Percentiles rank a stretch among this genome's conserved stretches.
Conservation (phyloP, 768 basidiomycete species). For the Tulasnella sp. region DNA sequence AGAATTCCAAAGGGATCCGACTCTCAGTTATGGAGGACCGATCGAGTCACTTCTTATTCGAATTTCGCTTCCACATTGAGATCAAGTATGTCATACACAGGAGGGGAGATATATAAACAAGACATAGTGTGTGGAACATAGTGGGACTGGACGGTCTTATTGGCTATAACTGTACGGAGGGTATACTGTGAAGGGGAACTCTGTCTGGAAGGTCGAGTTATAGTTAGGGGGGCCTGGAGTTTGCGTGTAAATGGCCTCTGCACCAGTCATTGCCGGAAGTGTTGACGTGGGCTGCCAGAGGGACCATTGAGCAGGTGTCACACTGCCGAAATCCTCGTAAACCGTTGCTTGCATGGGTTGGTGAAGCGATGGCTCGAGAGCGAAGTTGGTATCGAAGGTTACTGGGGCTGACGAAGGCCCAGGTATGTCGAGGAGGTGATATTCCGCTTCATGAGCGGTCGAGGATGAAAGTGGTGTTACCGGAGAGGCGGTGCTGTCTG, state of each 20-base stretch:
- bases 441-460: neutral
- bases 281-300: neutral
- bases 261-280: neutral
- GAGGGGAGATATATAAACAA: too few species aligned
- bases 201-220: neutral
- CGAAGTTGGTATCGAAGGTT: neutral
- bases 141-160: neutral
- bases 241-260: neutral
- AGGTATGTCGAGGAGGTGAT: neutral
- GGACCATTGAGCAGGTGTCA: neutral
- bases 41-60: neutral
- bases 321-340: neutral
- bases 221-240: neutral
- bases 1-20: neutral
- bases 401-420: neutral
- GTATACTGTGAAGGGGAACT: neutral
- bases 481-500: neutral
- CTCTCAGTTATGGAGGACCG: neutral
- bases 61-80: neutral
- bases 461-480: neutral
- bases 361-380: neutral
- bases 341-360: neutral
- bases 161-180: neutral
- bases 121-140: neutral
- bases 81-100: neutral